phyloP scores from a whole-genome alignment of 2,329 filamentous ascomycete genomes.

The Xylaria arbuscula region DNA sequence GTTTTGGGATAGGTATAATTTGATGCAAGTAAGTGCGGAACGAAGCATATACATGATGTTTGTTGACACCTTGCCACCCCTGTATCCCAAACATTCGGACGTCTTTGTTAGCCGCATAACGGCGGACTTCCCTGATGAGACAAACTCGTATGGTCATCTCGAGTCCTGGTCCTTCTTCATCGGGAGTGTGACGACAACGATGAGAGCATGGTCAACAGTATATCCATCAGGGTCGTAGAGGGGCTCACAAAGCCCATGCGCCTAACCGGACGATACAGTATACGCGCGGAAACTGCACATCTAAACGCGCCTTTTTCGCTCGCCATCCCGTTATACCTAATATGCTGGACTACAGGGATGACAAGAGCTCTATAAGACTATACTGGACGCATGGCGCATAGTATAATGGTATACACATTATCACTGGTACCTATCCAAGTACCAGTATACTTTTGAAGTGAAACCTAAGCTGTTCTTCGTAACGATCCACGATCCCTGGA shows the following conservation, averaged over 20 bases:
- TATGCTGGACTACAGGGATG: no score
- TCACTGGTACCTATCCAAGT: neutral
- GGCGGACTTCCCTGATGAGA: neutral
- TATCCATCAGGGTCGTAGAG: neutral
- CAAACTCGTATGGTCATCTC: neutral
- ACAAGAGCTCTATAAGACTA: no score
- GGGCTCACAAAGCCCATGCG: no score
- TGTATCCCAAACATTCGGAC: neutral
- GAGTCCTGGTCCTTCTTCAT: neutral
- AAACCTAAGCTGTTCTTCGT: constrained; percentile 3
- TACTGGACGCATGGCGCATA: no score
- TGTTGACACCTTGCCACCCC: neutral
- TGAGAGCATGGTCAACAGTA: neutral
- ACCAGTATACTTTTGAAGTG: neutral
- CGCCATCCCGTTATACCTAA: no score
- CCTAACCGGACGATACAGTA: no score
- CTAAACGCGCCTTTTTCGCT: no score
- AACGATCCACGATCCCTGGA: neutral
- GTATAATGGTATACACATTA: no score
- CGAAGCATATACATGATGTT: neutral
- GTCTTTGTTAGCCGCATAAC: neutral
- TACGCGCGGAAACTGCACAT: no score
- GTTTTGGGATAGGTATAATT: neutral
- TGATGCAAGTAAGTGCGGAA: neutral
- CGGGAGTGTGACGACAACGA: neutral